These are phyloP conservation scores for Penicillium macrosclerotiorum DNA, from an alignment of 495 filamentous ascomycete genomes.

Conservation along the genomic window DNA sequence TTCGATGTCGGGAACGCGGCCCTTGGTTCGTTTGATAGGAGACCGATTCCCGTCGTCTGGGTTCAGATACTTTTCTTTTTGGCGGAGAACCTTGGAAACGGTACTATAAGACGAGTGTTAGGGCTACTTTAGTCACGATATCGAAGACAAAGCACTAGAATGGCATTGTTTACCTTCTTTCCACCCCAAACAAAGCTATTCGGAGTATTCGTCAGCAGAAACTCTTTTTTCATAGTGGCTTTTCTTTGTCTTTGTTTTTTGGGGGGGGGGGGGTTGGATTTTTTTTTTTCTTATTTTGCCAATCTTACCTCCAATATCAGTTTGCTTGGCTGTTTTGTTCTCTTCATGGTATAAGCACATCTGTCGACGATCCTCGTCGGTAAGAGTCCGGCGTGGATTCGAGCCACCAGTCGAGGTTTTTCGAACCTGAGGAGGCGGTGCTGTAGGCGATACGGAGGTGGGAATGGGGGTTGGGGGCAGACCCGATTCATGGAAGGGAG, in stretches of 20 bases:
- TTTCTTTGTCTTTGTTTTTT: too few relatives aligned
- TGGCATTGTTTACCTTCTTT: slow-evolving; percentile 75
- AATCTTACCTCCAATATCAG: slow-evolving; percentile 85
- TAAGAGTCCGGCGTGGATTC: slow-evolving; percentile 84
- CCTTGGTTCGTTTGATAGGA: slow-evolving; percentile 84
- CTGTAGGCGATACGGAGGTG: slow-evolving; percentile 47
- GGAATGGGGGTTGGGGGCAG: slow-evolving; percentile 55
- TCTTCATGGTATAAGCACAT: slow-evolving; percentile 98
- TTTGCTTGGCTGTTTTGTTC: slow-evolving; percentile 92
- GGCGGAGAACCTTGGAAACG: slow-evolving; percentile 93
- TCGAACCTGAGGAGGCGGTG: slow-evolving; percentile 48
- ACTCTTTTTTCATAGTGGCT: too few relatives aligned
- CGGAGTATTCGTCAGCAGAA: slow-evolving; percentile 22
- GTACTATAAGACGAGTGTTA: slow-evolving; percentile 62
- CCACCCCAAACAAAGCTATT: slow-evolving; percentile 88
- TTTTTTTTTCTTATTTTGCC: too few relatives aligned
- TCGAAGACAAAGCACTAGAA: neutral
- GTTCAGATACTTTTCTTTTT: slow-evolving; percentile 95
- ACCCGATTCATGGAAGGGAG: slow-evolving; percentile 26
- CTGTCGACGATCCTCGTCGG: slow-evolving; percentile 82
- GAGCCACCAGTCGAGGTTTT: slow-evolving; percentile 54
- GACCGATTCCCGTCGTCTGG: slow-evolving; percentile 84
- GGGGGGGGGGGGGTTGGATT: too few relatives aligned
- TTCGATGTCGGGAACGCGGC: slow-evolving; percentile 92
- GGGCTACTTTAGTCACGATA: slow-evolving; percentile 16